A percentile compares a stretch with the other conserved stretches of the same genome.
phyloP scores from a whole-genome alignment of 345 rosid genomes.

The Bruguiera sexangula region DNA sequence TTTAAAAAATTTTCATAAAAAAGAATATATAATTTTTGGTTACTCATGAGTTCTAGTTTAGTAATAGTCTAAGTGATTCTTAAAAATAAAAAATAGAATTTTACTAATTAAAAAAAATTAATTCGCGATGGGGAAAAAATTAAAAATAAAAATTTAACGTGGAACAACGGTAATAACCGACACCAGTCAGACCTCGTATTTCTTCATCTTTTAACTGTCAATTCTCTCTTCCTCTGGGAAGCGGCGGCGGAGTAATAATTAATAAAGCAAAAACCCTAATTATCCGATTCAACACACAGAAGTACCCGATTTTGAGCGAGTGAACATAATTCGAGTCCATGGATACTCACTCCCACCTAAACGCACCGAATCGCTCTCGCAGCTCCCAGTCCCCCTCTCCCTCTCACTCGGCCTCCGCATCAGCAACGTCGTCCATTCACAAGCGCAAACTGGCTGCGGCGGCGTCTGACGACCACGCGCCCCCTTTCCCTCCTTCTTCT shows the following conservation, averaged over 20 bases:
- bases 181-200: not conserved
- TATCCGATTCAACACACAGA: not conserved
- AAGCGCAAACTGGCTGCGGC: conserved; percentile 86
- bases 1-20: no score
- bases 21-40: no score
- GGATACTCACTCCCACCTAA: conserved; percentile 64
- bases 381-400: conserved; percentile 90
- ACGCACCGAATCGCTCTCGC: conserved; percentile 81
- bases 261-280: conserved; percentile 12
- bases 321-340: conserved; percentile 5
- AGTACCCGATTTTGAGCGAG: not conserved
- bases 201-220: no score
- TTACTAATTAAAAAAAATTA: no score
- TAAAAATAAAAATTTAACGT: no score
- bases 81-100: no score
- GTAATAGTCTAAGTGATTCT: no score
- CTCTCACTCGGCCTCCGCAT: conserved; percentile 96
- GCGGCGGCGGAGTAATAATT: no score
- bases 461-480: conserved; percentile 71
- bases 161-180: conserved; percentile 8
- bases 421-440: conserved; percentile 89
- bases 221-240: not conserved
- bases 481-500: conserved; percentile 83
- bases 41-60: no score
- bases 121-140: not conserved